Evolutionary conservation across 352 stramenopile genomes (phyloP).

Genomic region (Phytophthora tentaculata): DNA sequence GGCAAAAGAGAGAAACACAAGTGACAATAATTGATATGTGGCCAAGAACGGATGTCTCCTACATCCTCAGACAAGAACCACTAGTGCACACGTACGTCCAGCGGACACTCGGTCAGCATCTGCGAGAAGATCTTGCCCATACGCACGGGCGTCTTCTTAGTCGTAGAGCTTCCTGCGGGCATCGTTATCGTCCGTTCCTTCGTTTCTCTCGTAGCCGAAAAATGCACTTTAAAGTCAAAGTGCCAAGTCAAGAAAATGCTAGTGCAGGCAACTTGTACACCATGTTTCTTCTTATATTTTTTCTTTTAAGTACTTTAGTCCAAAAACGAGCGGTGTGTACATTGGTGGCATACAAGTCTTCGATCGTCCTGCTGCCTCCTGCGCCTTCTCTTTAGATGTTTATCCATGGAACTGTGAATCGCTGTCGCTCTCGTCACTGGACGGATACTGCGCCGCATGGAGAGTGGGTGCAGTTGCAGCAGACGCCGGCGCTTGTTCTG

Average conservation of each 20-base stretch:
- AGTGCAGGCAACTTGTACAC: no score
- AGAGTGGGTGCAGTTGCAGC: constrained; percentile 7
- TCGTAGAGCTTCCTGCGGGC: constrained; percentile 21
- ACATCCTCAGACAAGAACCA: not conserved
- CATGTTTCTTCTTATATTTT: constrained; percentile 14
- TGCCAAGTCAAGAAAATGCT: constrained; percentile 11
- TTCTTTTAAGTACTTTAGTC: constrained; percentile 21
- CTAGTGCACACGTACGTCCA: constrained; percentile 51
- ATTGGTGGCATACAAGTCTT: constrained; percentile 24
- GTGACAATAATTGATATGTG: constrained; percentile 4
- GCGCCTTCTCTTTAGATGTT: not conserved
- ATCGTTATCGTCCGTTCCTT: constrained; percentile 15
- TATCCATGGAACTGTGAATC: constrained; percentile 43
- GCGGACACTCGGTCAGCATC: constrained; percentile 70
- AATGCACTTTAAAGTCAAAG: constrained; percentile 18
- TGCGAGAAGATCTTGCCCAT: constrained; percentile 75
- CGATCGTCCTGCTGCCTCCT: constrained; percentile 30
- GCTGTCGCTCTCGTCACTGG: constrained; percentile 39
- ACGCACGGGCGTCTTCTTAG: constrained; percentile 49
- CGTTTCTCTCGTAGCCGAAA: not conserved
- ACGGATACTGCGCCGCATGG: constrained; percentile 30
- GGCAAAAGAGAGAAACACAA: constrained; percentile 1
- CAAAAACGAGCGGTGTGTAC: not conserved
- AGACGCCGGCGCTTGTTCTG: constrained; percentile 6
- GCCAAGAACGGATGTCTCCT: not conserved